Conservation (phyloP, 2,329 filamentous ascomycete genomes). For the Aspergillus persii region DNA sequence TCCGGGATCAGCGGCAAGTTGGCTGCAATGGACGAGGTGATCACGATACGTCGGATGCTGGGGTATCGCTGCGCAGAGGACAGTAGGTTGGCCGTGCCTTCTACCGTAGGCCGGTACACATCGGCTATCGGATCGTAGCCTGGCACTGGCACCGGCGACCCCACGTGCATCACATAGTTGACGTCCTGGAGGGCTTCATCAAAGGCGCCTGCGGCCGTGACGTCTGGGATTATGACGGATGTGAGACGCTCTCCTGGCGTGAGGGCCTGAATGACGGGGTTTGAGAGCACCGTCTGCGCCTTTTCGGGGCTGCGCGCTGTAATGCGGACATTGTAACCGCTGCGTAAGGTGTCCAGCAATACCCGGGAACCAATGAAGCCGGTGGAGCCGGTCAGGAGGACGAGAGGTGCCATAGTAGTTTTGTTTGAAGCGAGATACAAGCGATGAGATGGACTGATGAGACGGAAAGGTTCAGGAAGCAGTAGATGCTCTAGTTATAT, state of each 20-base stretch:
- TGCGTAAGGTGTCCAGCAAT: background rate
- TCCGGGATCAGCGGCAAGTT: background rate
- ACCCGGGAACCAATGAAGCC: slow-evolving; percentile 8
- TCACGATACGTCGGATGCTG: background rate
- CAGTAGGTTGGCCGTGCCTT: background rate
- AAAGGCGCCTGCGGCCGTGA: slow-evolving; percentile 6
- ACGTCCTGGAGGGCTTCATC: slow-evolving; percentile 8
- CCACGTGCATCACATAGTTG: slow-evolving; percentile 16
- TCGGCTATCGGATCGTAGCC: slow-evolving; percentile 1
- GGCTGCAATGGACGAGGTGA: background rate
- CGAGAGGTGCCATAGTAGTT: background rate
- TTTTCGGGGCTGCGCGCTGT: slow-evolving; percentile 7
- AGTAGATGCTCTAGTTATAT: no score
- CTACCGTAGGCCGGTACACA: slow-evolving; percentile 1
- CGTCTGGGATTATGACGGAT: slow-evolving; percentile 4
- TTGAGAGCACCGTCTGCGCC: background rate
- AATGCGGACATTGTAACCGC: background rate
- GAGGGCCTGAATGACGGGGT: background rate
- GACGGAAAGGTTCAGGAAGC: no score
- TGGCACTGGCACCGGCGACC: slow-evolving; percentile 14
- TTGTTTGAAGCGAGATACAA: no score
- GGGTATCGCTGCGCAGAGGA: background rate
- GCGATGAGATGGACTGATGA: no score
- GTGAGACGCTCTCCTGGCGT: background rate
- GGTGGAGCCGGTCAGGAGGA: slow-evolving; percentile 11